Evolutionary conservation across 495 filamentous ascomycete genomes (phyloP).

Genomic region (Astrothelium subdiscretum): DNA sequence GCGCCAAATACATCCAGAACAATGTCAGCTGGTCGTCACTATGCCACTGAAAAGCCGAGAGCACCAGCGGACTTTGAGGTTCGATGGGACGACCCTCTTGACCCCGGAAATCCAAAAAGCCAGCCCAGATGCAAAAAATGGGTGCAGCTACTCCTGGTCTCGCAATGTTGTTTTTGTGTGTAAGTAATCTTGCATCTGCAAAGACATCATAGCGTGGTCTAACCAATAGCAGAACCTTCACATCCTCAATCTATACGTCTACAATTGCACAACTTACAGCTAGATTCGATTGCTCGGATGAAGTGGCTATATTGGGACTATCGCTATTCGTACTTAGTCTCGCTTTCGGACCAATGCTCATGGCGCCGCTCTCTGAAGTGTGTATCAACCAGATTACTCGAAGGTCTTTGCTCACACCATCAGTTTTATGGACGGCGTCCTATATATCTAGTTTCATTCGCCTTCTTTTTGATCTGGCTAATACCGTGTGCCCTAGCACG

Average conservation of each 20-base stretch:
- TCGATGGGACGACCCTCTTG: neutral
- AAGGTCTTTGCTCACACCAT: neutral
- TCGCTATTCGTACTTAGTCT: constrained; percentile 21
- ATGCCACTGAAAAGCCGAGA: neutral
- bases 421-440: constrained; percentile 68
- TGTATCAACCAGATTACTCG: neutral
- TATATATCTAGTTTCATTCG: constrained; percentile 62
- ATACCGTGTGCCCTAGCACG: constrained; percentile 63
- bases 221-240: constrained; percentile 12
- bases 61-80: neutral
- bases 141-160: neutral
- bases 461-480: constrained; percentile 60
- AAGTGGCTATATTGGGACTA: constrained; percentile 34
- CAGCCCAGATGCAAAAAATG: neutral
- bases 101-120: neutral
- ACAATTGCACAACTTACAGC: constrained; percentile 6
- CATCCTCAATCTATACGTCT: constrained; percentile 19
- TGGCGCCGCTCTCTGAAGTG: constrained; percentile 11
- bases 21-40: too few relatives aligned
- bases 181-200: neutral
- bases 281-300: constrained; percentile 20
- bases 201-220: neutral
- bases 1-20: too few relatives aligned
- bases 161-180: neutral
- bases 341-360: constrained; percentile 18